phyloP scores from a whole-genome alignment of 2,329 filamentous ascomycete genomes.

The Didymella glomerata region DNA sequence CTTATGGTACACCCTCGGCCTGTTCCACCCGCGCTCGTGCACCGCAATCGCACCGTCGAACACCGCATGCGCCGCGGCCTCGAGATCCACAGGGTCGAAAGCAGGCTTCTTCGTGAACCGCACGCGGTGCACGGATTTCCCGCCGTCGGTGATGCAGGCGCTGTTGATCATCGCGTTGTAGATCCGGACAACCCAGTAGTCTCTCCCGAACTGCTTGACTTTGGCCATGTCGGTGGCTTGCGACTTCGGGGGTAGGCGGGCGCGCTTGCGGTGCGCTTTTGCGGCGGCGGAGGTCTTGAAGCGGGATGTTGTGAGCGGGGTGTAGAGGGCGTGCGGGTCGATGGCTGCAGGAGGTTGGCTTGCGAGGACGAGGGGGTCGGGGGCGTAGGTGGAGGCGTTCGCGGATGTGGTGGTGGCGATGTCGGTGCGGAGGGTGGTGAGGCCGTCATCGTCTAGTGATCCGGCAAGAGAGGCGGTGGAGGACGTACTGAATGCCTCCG shows the following conservation, averaged over 20 bases:
- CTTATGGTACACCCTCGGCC: slow-evolving; percentile 35
- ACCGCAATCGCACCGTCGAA: slow-evolving; percentile 39
- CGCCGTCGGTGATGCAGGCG: slow-evolving; percentile 29
- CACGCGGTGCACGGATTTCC: slow-evolving; percentile 23
- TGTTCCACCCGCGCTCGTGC: slow-evolving; percentile 38
- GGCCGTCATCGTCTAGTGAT: slow-evolving; percentile 6
- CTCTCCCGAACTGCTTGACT: slow-evolving; percentile 36
- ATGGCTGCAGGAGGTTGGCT: slow-evolving; percentile 1
- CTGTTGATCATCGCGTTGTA: slow-evolving; percentile 43
- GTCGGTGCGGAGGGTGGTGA: neutral
- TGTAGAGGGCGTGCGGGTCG: slow-evolving; percentile 22
- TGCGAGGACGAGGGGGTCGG: neutral
- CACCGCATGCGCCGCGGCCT: slow-evolving; percentile 42
- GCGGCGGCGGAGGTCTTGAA: slow-evolving; percentile 37
- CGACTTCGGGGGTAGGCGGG: slow-evolving; percentile 23
- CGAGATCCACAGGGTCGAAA: slow-evolving; percentile 33
- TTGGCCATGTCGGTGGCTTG: slow-evolving; percentile 29
- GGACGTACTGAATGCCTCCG: neutral
- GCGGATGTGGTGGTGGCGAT: neutral
- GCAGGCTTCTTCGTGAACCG: slow-evolving; percentile 26
- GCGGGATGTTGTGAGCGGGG: slow-evolving; percentile 17
- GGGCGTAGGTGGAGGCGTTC: neutral
- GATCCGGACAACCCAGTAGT: slow-evolving; percentile 44
- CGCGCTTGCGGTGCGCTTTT: slow-evolving; percentile 26
- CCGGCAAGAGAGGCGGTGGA: neutral